These are phyloP conservation scores for Fusarium longipes DNA, from an alignment of 2,329 filamentous ascomycete genomes.

Conservation along the genomic window DNA sequence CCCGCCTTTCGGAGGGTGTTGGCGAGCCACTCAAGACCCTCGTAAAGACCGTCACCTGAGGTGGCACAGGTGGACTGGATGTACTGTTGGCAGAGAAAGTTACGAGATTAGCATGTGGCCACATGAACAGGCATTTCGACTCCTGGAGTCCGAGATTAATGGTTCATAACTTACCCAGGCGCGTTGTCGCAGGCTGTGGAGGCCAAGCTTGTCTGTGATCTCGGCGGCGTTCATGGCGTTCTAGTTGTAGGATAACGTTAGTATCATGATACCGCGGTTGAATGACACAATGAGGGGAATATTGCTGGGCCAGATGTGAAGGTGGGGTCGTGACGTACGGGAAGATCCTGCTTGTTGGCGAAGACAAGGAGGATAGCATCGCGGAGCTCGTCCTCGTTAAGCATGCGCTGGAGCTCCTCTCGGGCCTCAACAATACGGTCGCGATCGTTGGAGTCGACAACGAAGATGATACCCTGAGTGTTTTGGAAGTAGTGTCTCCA, in stretches of 20 bases:
- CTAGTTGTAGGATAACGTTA: conserved; percentile 59
- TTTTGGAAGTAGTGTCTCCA: conserved; percentile 99
- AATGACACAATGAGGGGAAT: conserved; percentile 4
- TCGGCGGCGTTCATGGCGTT: conserved; percentile 99
- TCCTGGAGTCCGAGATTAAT: background rate
- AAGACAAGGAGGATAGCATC: conserved; percentile 97
- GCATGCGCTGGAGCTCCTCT: conserved; percentile 96
- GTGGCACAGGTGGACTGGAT: conserved; percentile 99
- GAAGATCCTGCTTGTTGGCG: conserved; percentile 99
- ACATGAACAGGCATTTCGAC: background rate
- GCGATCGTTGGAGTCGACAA: conserved; percentile 98
- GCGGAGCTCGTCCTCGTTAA: conserved; percentile 98
- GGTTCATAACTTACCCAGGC: conserved; percentile 84
- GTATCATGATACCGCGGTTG: conserved; percentile 16
- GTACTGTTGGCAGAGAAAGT: conserved; percentile 70
- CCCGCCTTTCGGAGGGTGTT: conserved; percentile 82
- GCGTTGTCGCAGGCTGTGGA: conserved; percentile 98
- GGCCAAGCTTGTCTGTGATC: conserved; percentile 99
- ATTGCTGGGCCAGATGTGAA: conserved; percentile 17
- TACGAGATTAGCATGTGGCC: conserved; percentile 37
- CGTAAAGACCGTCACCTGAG: conserved; percentile 98
- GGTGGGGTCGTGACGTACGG: conserved; percentile 70
- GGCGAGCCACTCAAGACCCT: conserved; percentile 95
- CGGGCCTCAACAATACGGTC: conserved; percentile 97
- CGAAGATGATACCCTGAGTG: conserved; percentile 99